A percentile compares a stretch with the other conserved stretches of the same genome.
phyloP scores from a whole-genome alignment of 169 alveolate genomes.

The Plasmodium vinckei region DNA sequence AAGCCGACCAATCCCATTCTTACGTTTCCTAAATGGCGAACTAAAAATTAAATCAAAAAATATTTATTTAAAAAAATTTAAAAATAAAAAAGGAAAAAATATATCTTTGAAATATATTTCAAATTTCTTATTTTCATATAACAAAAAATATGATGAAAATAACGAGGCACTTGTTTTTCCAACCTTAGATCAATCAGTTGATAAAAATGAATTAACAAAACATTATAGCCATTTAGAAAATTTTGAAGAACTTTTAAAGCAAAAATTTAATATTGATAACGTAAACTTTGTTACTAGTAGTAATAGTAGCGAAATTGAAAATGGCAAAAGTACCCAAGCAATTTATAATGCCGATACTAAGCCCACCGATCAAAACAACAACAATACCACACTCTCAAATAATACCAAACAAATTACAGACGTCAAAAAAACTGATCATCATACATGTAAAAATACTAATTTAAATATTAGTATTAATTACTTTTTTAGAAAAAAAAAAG shows the following conservation, averaged over 20 bases:
- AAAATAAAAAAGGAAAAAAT: not conserved
- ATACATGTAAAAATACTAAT: conserved; percentile 13
- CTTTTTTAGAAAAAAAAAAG: conserved; percentile 71
- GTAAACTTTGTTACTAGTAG: not conserved
- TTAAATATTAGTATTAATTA: conserved; percentile 70
- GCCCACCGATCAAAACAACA: not conserved
- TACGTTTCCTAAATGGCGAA: not conserved
- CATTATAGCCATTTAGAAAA: conserved; percentile 73
- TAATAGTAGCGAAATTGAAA: not conserved
- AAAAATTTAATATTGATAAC: conserved; percentile 3
- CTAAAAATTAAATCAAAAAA: not conserved
- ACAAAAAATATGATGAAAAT: not conserved
- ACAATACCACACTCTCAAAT: not conserved
- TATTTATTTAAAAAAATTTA: not conserved
- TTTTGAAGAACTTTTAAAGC: conserved; percentile 18
- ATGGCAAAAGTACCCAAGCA: not conserved
- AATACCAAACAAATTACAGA: not conserved
- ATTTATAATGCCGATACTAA: not conserved
- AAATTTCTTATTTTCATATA: not conserved
- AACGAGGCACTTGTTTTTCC: not conserved
- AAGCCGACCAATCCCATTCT: not conserved
- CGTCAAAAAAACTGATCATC: not conserved
- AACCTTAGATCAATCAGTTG: not conserved
- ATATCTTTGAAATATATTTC: not conserved
- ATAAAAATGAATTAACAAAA: conserved; percentile 34